Base-by-base conservation (phyloP, 176 grass and related monocot genomes). In the Puya raimondii region DNA sequence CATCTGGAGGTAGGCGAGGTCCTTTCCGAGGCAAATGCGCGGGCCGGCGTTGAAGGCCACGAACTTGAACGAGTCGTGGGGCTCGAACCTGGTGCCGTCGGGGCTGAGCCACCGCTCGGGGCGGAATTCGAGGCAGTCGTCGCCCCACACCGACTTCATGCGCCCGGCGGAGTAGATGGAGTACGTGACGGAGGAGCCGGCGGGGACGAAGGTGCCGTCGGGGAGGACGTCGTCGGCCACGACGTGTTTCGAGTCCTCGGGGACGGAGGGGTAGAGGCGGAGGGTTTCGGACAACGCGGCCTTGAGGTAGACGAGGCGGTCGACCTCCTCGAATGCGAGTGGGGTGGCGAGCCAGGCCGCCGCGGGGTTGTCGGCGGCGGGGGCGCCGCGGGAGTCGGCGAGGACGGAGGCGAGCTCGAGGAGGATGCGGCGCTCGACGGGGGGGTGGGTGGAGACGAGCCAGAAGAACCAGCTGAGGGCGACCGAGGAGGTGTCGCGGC, bases 401-500 rank as follows among this genome's bases (percentile, higher is more conserved):
- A 96, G 88, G 42, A 92, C 86, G 47, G 85, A 12, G 65, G 85
- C 85, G 71, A 96, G 83, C 81, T 96, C 86, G 64, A 75, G 69
- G 70, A 92, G 84, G 76, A 96, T 70, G 49, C 47, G 22, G 56
- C 80, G 84, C 76, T 92, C 93, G 51, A 74, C 79, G 27, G 50
- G 49, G 0, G 93, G 93, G 59, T 96, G 88, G 18, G 88, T 92
- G 70, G 92, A 92, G 50, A 96, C 84, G 11, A 96, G 88, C 92
- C 92, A 96, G 84, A 96, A 96, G 87, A 96, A 96, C 92, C 88
- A 96, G 81, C 88, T 92, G 47, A 96, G 85, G 25, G 92, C 88
- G 11, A 96, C 92, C 12, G 88, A 91, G 76, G 92, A 96, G 48
- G 92, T 96, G 86, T 96, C 92, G 26, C 92, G 92, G 64, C 88